These are phyloP conservation scores for Neurospora tetraspora DNA, from an alignment of 495 filamentous ascomycete genomes.

Conservation along the genomic window DNA sequence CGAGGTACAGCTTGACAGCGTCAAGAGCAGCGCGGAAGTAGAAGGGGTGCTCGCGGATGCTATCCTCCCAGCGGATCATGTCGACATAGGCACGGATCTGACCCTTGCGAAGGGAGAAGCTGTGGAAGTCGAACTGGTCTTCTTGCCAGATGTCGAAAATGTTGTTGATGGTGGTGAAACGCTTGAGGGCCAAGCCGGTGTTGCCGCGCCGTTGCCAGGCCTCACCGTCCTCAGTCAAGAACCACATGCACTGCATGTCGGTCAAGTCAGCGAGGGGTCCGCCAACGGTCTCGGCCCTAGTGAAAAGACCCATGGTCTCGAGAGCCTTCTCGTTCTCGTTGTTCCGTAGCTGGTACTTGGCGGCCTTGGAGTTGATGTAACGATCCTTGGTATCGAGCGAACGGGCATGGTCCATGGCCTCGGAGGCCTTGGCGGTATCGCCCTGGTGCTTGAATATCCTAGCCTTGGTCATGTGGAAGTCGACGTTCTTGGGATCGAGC, in stretches of 20 bases:
- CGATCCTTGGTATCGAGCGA: constrained; percentile 79
- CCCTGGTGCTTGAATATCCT: constrained; percentile 92
- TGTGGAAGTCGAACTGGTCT: constrained; percentile 98
- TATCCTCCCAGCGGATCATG: constrained; percentile 94
- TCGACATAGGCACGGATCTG: constrained; percentile 92
- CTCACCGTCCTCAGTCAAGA: constrained; percentile 87
- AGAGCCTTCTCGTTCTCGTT: constrained; percentile 77
- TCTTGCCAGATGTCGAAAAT: constrained; percentile 97
- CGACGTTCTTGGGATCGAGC: constrained; percentile 65
- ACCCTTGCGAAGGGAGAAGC: constrained; percentile 89
- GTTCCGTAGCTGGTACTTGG: constrained; percentile 94
- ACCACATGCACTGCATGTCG: constrained; percentile 99
- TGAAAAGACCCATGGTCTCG: constrained; percentile 90
- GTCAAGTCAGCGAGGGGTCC: constrained; percentile 84
- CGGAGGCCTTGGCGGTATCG: constrained; percentile 66
- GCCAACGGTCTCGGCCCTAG: constrained; percentile 70
- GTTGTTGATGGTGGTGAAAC: constrained; percentile 74
- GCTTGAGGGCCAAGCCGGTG: constrained; percentile 78
- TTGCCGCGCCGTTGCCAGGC: constrained; percentile 77
- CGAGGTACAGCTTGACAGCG: constrained; percentile 70
- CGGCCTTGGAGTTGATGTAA: constrained; percentile 96
- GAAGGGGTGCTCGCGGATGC: constrained; percentile 83
- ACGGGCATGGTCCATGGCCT: constrained; percentile 82
- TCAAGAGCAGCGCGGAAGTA: constrained; percentile 77
- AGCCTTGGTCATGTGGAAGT: constrained; percentile 92